Evolutionary conservation across 331 rosid species (phyloP).

Genomic region (Malus hybrid): DNA sequence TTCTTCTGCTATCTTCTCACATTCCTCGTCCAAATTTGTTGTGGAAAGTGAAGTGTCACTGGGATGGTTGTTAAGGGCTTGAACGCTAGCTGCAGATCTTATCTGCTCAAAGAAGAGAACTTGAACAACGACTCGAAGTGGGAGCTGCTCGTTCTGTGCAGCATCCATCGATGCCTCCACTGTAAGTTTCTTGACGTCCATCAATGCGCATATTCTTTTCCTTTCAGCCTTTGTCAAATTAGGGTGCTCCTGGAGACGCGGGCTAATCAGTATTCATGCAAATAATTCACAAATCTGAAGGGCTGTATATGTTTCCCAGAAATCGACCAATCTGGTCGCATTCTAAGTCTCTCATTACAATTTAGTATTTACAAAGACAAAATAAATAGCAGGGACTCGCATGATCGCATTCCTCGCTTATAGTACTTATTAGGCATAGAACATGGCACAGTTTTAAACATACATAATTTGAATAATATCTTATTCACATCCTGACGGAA

Average conservation of each 20-base stretch:
- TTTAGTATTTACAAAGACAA: not conserved
- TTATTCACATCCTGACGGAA: not conserved
- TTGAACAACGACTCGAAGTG: slow-evolving; percentile 90
- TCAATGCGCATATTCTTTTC: slow-evolving; percentile 57
- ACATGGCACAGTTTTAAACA: not conserved
- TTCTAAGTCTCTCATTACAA: not conserved
- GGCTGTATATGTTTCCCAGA: not conserved
- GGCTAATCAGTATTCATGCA: not conserved
- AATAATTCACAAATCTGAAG: not conserved
- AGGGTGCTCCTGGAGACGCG: slow-evolving; percentile 61
- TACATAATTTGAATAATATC: not conserved
- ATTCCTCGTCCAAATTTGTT: slow-evolving; percentile 35
- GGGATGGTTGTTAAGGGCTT: slow-evolving; percentile 15
- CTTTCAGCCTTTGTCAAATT: slow-evolving; percentile 67
- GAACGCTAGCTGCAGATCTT: slow-evolving; percentile 39
- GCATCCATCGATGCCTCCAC: slow-evolving; percentile 70
- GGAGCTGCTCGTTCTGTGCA: slow-evolving; percentile 89
- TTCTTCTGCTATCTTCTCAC: slow-evolving; percentile 29
- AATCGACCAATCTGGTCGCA: not conserved
- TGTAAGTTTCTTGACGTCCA: slow-evolving; percentile 80
- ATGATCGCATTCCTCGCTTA: not conserved
- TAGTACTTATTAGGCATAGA: not conserved
- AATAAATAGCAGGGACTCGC: not conserved
- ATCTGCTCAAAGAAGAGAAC: slow-evolving; percentile 89
- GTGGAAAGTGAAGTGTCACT: slow-evolving; percentile 17